Base-by-base conservation (phyloP, 2,329 filamentous ascomycete species). In the Penicillium oxalicum region DNA sequence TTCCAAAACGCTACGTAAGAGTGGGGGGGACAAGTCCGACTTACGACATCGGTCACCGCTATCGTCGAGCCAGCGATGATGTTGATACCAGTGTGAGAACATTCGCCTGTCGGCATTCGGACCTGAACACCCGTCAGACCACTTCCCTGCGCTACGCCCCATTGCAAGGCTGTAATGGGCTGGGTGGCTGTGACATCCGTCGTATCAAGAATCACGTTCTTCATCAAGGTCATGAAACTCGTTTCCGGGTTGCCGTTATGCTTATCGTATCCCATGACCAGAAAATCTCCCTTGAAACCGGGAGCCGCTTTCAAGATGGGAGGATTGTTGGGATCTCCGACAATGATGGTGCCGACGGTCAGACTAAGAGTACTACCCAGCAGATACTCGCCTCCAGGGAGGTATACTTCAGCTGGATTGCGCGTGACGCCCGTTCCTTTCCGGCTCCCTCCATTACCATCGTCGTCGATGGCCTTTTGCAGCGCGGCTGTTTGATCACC, bases 161-260 rank as follows among this genome's bases (percentile, higher is more conserved):
- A 69, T 44, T 68, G 62, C n/a, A 67, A 47, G 3, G 63, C 57
- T 4, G 59, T 62, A 12, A 68, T 49, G 5, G 43, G 49, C 3
- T 44, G 56, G 25, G 47, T 49, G 0, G 51, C 25, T 0, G 49
- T 6, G 1, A 68, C 49, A 2, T 54, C 51, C 3, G 61, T 63
- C 1, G 62, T 64, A 39, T 68, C 65, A 5, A 68, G 36, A 32
- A 68, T 55, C 0, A 68, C 41, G 29, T 68, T 68, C 50, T 67
- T 65, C 25, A 68, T 27, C 6, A 60, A 49, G 2, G 58, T 65
- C 51, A 62, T 64, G 47, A 68, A 68, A 34, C 61, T 65, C 4
- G 59, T 63, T 41, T 64, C 60, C 0, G 59, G 55, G 4, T 57
- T 50, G 2, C 59, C 58, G 7, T 53, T 54, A 2, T 57, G 34